phyloP scores from a whole-genome alignment of 2,329 filamentous ascomycete species.

The Pestalotiopsis sp. region DNA sequence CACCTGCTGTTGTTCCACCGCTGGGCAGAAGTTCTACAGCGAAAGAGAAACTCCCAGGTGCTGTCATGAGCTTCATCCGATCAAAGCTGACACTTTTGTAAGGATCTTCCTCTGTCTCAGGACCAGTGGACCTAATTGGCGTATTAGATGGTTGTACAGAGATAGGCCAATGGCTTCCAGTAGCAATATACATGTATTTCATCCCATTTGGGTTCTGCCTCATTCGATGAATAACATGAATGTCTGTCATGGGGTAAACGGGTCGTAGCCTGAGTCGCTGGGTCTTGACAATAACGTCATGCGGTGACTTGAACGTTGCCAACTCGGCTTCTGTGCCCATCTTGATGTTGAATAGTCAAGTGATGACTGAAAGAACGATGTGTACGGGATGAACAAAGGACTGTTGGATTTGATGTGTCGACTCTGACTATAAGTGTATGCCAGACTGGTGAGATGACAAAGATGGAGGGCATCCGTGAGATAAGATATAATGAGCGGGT shows the following conservation, averaged over 20 bases:
- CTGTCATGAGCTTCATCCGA: constrained; percentile 2
- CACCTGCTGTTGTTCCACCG: background rate
- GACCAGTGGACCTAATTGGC: background rate
- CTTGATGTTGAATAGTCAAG: background rate
- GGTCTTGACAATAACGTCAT: constrained; percentile 5
- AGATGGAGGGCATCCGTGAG: constrained; percentile 11
- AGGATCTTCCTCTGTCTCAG: constrained; percentile 4
- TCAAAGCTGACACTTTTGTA: constrained; percentile 9
- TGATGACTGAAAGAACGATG: background rate
- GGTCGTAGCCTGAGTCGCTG: constrained; percentile 2
- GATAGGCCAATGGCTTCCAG: no score
- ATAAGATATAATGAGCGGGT: background rate
- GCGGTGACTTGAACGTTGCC: background rate
- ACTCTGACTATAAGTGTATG: background rate
- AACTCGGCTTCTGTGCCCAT: constrained; percentile 12
- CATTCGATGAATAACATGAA: constrained; percentile 7
- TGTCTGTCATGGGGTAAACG: constrained; percentile 3
- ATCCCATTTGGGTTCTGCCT: background rate
- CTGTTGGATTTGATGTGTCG: background rate
- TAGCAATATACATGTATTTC: constrained; percentile 3
- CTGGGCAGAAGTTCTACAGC: constrained; percentile 8
- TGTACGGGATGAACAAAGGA: background rate
- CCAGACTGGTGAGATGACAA: background rate
- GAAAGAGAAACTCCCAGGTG: constrained; percentile 3
- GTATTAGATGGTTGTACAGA: no score